These are phyloP conservation scores for Diaporthe caulivora DNA, from an alignment of 2,329 filamentous ascomycete species.

Conservation along the genomic window DNA sequence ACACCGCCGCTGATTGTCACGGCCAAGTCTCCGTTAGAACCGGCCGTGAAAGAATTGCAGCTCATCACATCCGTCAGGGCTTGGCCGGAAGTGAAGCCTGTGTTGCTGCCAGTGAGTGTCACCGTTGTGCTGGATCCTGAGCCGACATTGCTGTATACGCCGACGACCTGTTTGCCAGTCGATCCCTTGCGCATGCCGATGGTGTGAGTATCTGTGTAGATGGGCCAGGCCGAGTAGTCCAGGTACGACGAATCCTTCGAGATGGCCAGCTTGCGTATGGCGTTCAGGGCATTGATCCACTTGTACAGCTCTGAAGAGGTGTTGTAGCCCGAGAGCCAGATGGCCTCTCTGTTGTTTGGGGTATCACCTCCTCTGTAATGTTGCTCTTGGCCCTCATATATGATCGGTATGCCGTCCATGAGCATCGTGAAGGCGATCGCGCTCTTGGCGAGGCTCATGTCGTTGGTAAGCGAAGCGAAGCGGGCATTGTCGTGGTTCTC, in stretches of 20 bases:
- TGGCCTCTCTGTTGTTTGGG: slow-evolving; percentile 61
- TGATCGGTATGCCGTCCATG: slow-evolving; percentile 67
- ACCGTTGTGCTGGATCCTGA: slow-evolving; percentile 47
- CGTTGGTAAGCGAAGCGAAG: slow-evolving; percentile 58
- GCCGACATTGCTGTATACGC: slow-evolving; percentile 56
- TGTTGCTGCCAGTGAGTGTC: slow-evolving; percentile 50
- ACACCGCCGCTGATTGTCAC: slow-evolving; percentile 57
- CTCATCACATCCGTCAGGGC: slow-evolving; percentile 56
- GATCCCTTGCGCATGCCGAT: slow-evolving; percentile 62
- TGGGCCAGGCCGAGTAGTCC: slow-evolving; percentile 51
- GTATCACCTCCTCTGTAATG: slow-evolving; percentile 58
- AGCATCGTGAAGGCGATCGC: slow-evolving; percentile 67
- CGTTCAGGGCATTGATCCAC: slow-evolving; percentile 61
- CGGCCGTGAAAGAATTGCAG: slow-evolving; percentile 58
- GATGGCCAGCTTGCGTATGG: slow-evolving; percentile 60
- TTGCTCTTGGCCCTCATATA: slow-evolving; percentile 72
- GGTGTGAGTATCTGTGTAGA: slow-evolving; percentile 54
- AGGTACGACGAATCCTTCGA: slow-evolving; percentile 53
- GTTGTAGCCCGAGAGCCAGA: slow-evolving; percentile 61
- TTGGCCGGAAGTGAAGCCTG: slow-evolving; percentile 52
- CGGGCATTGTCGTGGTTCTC: slow-evolving; percentile 64
- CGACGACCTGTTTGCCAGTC: slow-evolving; percentile 51
- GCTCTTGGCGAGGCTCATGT: slow-evolving; percentile 64
- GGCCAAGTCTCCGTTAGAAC: slow-evolving; percentile 56
- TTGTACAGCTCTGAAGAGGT: slow-evolving; percentile 58